Conservation (phyloP, 2,329 filamentous ascomycete genomes). For the Elsinoe australis region DNA sequence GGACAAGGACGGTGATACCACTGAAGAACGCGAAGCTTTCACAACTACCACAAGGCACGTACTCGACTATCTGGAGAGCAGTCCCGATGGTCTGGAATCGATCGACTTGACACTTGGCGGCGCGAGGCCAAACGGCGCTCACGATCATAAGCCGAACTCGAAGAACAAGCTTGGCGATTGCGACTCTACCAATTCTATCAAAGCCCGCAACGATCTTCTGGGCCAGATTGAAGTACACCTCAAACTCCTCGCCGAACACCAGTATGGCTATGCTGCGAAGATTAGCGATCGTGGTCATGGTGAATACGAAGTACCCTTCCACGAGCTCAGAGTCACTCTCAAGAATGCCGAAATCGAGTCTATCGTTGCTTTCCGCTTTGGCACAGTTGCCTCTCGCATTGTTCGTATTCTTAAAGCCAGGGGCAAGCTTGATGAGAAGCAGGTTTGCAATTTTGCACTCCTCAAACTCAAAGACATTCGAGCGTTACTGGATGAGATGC, state of each 20-base stretch:
- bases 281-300: constrained; percentile 56
- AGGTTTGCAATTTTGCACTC: constrained; percentile 69
- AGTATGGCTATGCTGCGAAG: constrained; percentile 60
- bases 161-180: constrained; percentile 20
- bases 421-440: constrained; percentile 92
- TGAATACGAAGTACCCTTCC: constrained; percentile 79
- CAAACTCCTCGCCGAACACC: constrained; percentile 62
- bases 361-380: constrained; percentile 70
- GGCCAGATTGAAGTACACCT: constrained; percentile 64
- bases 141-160: constrained; percentile 19
- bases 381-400: constrained; percentile 69
- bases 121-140: constrained; percentile 19
- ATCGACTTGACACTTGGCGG: constrained; percentile 31
- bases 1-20: constrained; percentile 39
- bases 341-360: constrained; percentile 73
- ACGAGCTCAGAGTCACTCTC: constrained; percentile 60
- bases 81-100: constrained; percentile 7
- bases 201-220: constrained; percentile 38
- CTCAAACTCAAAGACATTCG: constrained; percentile 81
- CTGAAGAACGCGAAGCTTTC: constrained; percentile 34
- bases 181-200: constrained; percentile 22
- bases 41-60: constrained; percentile 28
- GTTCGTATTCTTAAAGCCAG: constrained; percentile 76
- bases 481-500: constrained; percentile 74
- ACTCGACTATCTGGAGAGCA: constrained; percentile 16